Percentiles rank a stretch among this genome's conserved stretches.
phyloP scores from a whole-genome alignment of 192 early-diverging fungal genomes.

The Coemansia sp. region DNA sequence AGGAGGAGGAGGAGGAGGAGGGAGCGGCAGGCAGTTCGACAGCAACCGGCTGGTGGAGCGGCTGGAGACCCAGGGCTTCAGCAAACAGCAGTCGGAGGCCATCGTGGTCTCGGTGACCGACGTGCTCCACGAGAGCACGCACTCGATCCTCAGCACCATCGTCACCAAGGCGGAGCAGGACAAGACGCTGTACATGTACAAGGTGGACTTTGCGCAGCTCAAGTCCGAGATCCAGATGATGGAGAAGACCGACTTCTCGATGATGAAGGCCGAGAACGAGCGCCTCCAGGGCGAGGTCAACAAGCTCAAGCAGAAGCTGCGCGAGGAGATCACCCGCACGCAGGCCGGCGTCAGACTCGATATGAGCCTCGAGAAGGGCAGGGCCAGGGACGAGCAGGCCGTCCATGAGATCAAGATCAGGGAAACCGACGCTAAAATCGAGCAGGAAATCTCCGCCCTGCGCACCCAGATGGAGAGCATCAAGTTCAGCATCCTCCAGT shows the following conservation, averaged over 20 bases:
- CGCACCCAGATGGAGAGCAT: constrained; percentile 87
- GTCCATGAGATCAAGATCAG: constrained; percentile 81
- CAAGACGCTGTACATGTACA: constrained; percentile 81
- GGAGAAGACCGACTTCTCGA: constrained; percentile 85
- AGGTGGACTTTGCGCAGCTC: constrained; percentile 86
- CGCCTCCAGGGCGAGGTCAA: constrained; percentile 78
- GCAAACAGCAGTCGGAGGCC: constrained; percentile 67
- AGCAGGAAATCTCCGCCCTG: constrained; percentile 79
- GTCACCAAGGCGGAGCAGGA: constrained; percentile 84
- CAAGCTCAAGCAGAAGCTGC: constrained; percentile 76
- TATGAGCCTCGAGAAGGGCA: constrained; percentile 84
- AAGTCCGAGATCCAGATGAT: constrained; percentile 84
- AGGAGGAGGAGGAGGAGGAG: background rate
- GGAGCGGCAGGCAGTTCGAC: constrained; percentile 59
- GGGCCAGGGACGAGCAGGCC: constrained; percentile 82
- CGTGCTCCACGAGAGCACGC: constrained; percentile 63
- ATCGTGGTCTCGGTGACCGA: constrained; percentile 71
- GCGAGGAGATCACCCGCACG: constrained; percentile 80
- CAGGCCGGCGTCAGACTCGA: constrained; percentile 85
- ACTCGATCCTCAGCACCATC: constrained; percentile 51
- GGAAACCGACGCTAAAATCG: constrained; percentile 85
- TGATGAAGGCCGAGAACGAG: constrained; percentile 80
- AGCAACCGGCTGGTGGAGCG: constrained; percentile 74
- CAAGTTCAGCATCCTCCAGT: constrained; percentile 78
- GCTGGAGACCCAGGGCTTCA: constrained; percentile 73